phyloP scores from a whole-genome alignment of 331 rosid genomes.

The Malus hybrid region DNA sequence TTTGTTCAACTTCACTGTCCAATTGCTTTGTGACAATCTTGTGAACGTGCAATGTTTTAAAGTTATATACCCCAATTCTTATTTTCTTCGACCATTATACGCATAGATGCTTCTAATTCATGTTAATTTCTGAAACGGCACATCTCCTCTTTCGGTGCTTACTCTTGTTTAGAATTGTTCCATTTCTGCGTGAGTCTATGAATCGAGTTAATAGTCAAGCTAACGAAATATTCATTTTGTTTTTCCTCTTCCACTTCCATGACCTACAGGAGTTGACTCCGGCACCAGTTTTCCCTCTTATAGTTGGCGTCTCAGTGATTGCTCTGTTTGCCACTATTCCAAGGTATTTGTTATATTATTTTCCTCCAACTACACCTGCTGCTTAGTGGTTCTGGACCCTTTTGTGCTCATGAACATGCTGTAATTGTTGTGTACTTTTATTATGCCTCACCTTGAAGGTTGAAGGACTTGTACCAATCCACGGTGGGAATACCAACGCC shows the following conservation, averaged over 20 bases:
- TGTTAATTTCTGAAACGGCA: not conserved
- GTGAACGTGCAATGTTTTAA: too few relatives aligned
- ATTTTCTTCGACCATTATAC: not conserved
- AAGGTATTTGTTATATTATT: conserved; percentile 40
- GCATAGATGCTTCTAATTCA: not conserved
- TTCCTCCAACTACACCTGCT: not conserved
- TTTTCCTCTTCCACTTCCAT: conserved; percentile 7
- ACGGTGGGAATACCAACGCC: conserved; percentile 66
- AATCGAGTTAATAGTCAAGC: not conserved
- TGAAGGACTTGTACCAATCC: conserved; percentile 70
- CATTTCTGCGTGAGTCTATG: not conserved
- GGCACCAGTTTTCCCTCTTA: conserved; percentile 85
- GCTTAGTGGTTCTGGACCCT: conserved; percentile 10
- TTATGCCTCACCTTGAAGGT: conserved; percentile 30
- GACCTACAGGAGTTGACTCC: conserved; percentile 75
- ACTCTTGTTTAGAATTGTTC: not conserved
- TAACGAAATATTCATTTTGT: not conserved
- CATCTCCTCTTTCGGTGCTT: not conserved
- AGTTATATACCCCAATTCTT: not conserved
- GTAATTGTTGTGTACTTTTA: not conserved
- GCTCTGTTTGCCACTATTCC: conserved; percentile 67
- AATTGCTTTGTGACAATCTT: not conserved
- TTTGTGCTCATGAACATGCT: conserved; percentile 4
- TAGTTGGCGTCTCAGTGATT: conserved; percentile 62
- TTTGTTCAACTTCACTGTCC: not conserved